phyloP scores from a whole-genome alignment of 371 early-diverging fungal species.

The Mucor piriformis region DNA sequence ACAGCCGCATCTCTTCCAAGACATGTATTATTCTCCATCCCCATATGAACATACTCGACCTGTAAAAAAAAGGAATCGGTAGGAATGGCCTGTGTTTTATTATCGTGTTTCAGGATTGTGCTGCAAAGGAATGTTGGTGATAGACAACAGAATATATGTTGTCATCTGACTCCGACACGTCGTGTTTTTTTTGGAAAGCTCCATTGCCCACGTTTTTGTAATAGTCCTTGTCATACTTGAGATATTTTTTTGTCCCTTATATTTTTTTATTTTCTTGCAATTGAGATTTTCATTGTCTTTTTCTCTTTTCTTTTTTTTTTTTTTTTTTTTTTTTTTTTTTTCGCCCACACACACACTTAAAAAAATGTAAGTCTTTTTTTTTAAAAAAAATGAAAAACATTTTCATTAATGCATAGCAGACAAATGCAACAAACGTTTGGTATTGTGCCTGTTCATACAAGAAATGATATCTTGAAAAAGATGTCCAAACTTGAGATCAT shows the following conservation, averaged over 20 bases:
- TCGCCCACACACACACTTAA: no score
- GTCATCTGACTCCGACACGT: not conserved
- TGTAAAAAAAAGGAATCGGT: not conserved
- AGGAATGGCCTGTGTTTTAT: no score
- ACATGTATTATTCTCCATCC: no score
- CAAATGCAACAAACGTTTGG: conserved; percentile 15
- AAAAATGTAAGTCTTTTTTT: conserved; percentile 12
- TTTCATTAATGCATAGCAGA: conserved; percentile 7
- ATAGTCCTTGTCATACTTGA: not conserved
- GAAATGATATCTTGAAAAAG: not conserved
- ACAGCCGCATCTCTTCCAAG: no score
- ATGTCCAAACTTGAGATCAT: not conserved
- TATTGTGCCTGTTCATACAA: not conserved
- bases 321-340: not conserved
- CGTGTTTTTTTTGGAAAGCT: conserved; percentile 1
- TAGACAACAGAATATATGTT: no score
- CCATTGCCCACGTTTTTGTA: conserved; percentile 2
- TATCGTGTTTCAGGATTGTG: no score
- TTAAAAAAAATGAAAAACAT: not conserved
- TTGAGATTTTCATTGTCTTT: not conserved
- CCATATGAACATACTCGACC: no score
- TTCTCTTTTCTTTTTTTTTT: conserved; percentile 1
- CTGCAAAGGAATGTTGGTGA: no score
- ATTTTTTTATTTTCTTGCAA: not conserved
- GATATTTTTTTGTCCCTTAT: not conserved